Evolutionary conservation across 2,329 filamentous ascomycete genomes (phyloP).

Genomic region (Cyclaneusma minus): DNA sequence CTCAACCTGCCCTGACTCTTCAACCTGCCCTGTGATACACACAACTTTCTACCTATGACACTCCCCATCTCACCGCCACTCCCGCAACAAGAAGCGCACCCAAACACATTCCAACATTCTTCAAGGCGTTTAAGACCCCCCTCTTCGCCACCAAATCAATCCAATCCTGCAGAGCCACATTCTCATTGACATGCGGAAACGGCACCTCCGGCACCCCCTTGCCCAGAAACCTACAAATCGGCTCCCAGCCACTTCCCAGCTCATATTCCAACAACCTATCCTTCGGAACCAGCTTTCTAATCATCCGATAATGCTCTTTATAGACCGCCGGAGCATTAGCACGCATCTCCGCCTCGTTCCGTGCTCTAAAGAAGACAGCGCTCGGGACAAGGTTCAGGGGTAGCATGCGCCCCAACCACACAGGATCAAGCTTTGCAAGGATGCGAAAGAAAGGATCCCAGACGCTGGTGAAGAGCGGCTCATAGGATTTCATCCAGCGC

Average conservation of each 20-base stretch:
- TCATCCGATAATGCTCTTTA: conserved; percentile 10
- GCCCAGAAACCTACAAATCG: conserved; percentile 25
- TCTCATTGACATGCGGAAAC: conserved; percentile 22
- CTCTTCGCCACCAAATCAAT: too few species aligned
- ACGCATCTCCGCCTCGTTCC: conserved; percentile 16
- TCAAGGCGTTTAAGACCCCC: too few species aligned
- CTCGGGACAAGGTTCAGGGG: conserved; percentile 15
- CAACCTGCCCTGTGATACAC: too few species aligned
- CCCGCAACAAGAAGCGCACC: too few species aligned
- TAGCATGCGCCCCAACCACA: conserved; percentile 4
- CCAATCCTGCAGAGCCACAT: too few species aligned
- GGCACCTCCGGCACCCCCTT: conserved; percentile 19
- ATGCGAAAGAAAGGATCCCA: conserved; percentile 9
- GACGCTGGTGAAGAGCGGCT: conserved; percentile 5
- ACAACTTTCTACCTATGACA: too few species aligned
- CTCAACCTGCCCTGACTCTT: too few species aligned
- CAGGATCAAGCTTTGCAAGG: conserved; percentile 5
- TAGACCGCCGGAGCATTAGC: conserved; percentile 10
- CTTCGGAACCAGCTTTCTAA: conserved; percentile 13
- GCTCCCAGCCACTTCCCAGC: conserved; percentile 26
- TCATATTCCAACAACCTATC: conserved; percentile 21
- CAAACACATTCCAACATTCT: too few species aligned
- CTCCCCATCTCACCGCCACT: too few species aligned
- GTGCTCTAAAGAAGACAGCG: too few species aligned
- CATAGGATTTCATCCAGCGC: conserved; percentile 13